Base-by-base conservation (phyloP, 345 rosid species). In the Noccaea bulbosa region DNA sequence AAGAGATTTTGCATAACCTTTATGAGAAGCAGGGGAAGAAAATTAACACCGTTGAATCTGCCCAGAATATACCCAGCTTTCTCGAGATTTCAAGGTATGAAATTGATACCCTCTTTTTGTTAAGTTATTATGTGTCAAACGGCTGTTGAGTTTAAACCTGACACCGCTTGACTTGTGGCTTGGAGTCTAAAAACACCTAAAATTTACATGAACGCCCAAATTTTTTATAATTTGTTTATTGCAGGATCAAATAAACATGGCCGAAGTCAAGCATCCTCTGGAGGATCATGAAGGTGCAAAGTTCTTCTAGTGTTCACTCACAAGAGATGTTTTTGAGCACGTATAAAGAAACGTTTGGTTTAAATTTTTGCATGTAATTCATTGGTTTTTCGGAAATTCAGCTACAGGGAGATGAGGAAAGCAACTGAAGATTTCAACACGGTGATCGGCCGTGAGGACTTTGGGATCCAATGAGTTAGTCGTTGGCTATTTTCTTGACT, bases 211-310 rank as follows among this genome's bases (percentile, higher is more conserved):
- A 69, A 70, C 52, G 34, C 14, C 11, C 1, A 40, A 33, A 38
- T 20, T n/a, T 30, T 69, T 32, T 69, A 69, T 33, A 2, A 65
- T 59, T 44, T n/a, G 5, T 59, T 20, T 57, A 34, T 70, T 86
- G 80, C 77, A 93, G 98, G 98, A 86, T 81, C 97, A 93, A 85
- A 87, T 93, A 74, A 87, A 87, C 67, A 65, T 93, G 88, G 82
- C 91, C 39, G 98, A 93, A 78, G 89, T 87, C 57, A 88, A 91
- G 92, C 81, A 87, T 74, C 91, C 96, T 12, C 44, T 93, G 78
- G 97, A 88, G n/a, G n/a, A n/a, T n/a, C n/a, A n/a, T n/a, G n/a
- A n/a, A n/a, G n/a, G n/a, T n/a, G n/a, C n/a, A n/a, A n/a, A n/a
- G n/a, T n/a, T n/a, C n/a, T n/a, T n/a, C n/a, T n/a, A n/a, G n/a